Base-by-base conservation (phyloP, 768 basidiomycete species). In the Amanita pallidorosea region DNA sequence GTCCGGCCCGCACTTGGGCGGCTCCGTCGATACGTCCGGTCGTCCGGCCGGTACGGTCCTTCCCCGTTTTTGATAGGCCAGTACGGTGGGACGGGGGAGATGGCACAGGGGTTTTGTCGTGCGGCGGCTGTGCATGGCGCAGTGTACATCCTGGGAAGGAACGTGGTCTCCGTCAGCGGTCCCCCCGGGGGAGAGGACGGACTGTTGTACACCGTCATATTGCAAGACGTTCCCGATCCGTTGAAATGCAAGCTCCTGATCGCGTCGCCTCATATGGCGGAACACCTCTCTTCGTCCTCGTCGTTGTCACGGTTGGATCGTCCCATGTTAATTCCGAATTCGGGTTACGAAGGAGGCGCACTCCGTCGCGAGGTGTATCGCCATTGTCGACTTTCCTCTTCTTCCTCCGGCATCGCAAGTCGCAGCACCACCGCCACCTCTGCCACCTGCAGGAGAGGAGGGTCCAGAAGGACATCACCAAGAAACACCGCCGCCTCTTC, bases 51-150 rank as follows among this genome's bases (percentile, higher is more conserved):
- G 27, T 97, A 96, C 60, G 94, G 94, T 2, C 60, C 74, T 3
- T 64, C 75, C 65, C 81, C 93, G 1, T 97, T 92, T 68, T 77
- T 98, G 13, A 73, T 98, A n/a, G 91, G 91, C 0, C 91, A 96
- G 57, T 97, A 96, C 62, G 95, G 95, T 15, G 89, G 92, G 17
- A 73, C 85, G 0, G 95, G 95, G 4, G 95, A 97, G 60, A 81
- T 97, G 9, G 77, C 87, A 0, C 95, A 97, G 65, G 94, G 93
- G 2, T 98, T 88, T 59, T 84, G 80, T 61, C 88, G 93, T 13
- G 79, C 86, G 18, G 74, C 90, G 12, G 95, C 95, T 2, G 94
- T 98, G 29, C 72, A 70, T 44, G 85, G 87, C 15, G 78, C 70
- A 0, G 79, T 82, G 9, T 90, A 89, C 60, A 81, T 90, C 53